Conservation (phyloP, 345 rosid genomes). For the Linum trigynum region DNA sequence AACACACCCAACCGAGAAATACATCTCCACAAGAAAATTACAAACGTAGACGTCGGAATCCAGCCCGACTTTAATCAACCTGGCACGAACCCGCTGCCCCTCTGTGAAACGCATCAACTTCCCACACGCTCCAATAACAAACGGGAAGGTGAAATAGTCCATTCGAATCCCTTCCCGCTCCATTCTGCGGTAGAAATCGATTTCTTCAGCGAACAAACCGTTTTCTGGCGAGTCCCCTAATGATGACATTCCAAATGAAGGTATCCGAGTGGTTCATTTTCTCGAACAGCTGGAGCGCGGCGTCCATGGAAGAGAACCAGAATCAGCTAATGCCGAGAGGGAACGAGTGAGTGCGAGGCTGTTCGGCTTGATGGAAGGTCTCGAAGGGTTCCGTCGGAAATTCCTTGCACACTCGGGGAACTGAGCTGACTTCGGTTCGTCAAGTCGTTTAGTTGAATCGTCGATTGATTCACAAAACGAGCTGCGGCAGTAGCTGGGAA, state of each 20-base stretch:
- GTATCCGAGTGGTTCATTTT: conserved; percentile 44
- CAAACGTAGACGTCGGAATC: conserved; percentile 46
- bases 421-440: conserved; percentile 8
- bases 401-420: conserved; percentile 9
- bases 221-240: conserved; percentile 41
- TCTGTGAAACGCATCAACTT: conserved; percentile 24
- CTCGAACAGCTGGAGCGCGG: conserved; percentile 60
- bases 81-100: conserved; percentile 47
- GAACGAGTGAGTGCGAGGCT: conserved; percentile 23
- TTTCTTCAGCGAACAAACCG: conserved; percentile 38
- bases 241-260: conserved; percentile 55
- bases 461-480: conserved; percentile 12
- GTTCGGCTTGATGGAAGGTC: not conserved
- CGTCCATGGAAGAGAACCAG: conserved; percentile 28
- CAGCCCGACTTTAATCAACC: conserved; percentile 48
- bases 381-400: not conserved
- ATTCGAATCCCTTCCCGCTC: conserved; percentile 30
- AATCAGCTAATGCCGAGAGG: conserved; percentile 18
- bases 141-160: conserved; percentile 58
- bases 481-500: conserved; percentile 20
- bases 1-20: conserved; percentile 9
- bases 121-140: conserved; percentile 57
- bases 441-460: conserved; percentile 20
- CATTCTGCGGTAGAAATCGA: conserved; percentile 41
- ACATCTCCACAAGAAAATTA: conserved; percentile 17